phyloP scores from a whole-genome alignment of 2,329 filamentous ascomycete genomes.

The Phialocephala subalpina region DNA sequence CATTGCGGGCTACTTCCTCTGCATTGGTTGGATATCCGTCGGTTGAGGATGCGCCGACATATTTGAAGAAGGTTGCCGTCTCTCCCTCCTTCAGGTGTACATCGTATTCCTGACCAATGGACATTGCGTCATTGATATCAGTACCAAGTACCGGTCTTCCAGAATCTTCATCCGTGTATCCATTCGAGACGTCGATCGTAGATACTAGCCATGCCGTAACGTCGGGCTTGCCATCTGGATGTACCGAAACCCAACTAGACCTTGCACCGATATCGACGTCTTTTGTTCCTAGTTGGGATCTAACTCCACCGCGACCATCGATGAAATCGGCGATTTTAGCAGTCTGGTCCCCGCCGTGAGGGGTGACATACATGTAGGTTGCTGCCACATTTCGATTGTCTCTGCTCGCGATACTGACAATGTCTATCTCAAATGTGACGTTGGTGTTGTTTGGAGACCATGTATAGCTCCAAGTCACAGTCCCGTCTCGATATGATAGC shows the following conservation, averaged over 20 bases:
- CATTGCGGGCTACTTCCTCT: slow-evolving; percentile 47
- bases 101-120: slow-evolving; percentile 63
- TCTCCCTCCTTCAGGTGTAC: slow-evolving; percentile 58
- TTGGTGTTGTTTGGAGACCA: slow-evolving; percentile 48
- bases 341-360: slow-evolving; percentile 41
- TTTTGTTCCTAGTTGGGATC: slow-evolving; percentile 62
- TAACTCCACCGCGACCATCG: slow-evolving; percentile 67
- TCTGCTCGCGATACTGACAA: slow-evolving; percentile 47
- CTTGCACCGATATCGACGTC: slow-evolving; percentile 54
- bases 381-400: slow-evolving; percentile 28
- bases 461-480: slow-evolving; percentile 18
- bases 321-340: slow-evolving; percentile 65
- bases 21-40: slow-evolving; percentile 68
- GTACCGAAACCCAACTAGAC: slow-evolving; percentile 66
- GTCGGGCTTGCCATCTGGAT: slow-evolving; percentile 63
- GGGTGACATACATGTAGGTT: slow-evolving; percentile 22
- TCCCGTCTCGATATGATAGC: slow-evolving; percentile 44
- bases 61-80: slow-evolving; percentile 64
- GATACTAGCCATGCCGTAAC: slow-evolving; percentile 66
- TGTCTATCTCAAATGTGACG: slow-evolving; percentile 67
- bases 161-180: slow-evolving; percentile 45
- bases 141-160: not conserved
- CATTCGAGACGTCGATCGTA: slow-evolving; percentile 46
- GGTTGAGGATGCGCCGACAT: slow-evolving; percentile 66
- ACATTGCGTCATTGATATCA: slow-evolving; percentile 46